A percentile compares a stretch with the other conserved stretches of the same genome.
These are phyloP conservation scores for Kodamaea sp. DNA, from an alignment of 1,139 yeast genomes.

Conservation along the genomic window DNA sequence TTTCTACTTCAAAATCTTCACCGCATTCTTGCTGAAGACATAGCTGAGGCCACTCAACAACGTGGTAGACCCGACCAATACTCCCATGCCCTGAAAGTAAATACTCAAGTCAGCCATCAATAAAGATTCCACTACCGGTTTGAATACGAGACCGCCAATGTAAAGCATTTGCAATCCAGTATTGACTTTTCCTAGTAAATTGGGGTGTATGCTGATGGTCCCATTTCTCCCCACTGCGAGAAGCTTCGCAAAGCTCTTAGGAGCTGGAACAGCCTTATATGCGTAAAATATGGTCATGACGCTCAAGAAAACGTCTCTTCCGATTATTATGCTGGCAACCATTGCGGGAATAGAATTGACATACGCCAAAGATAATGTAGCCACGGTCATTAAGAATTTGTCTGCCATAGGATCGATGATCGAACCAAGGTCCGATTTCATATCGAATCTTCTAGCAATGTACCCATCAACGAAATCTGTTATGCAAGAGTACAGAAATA, in stretches of 20 bases:
- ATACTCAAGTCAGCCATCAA: slow-evolving; percentile 14
- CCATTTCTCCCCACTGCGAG: slow-evolving; percentile 75
- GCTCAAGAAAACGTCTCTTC: slow-evolving; percentile 79
- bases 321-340: slow-evolving; percentile 74
- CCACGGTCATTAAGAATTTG: slow-evolving; percentile 82
- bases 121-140: slow-evolving; percentile 54
- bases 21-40: slow-evolving; percentile 13
- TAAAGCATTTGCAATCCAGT: slow-evolving; percentile 92
- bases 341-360: slow-evolving; percentile 66
- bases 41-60: slow-evolving; percentile 78
- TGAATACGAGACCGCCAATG: slow-evolving; percentile 70
- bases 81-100: slow-evolving; percentile 24
- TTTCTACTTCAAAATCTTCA: slow-evolving; percentile 11
- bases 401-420: slow-evolving; percentile 96
- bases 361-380: slow-evolving; percentile 75
- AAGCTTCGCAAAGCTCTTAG: slow-evolving; percentile 69
- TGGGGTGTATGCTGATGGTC: slow-evolving; percentile 87
- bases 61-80: slow-evolving; percentile 75
- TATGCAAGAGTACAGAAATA: slow-evolving; percentile 82
- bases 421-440: slow-evolving; percentile 84
- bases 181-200: slow-evolving; percentile 82
- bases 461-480: slow-evolving; percentile 93
- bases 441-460: slow-evolving; percentile 77
- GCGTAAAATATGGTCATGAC: slow-evolving; percentile 76
- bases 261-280: slow-evolving; percentile 71